Percentiles rank a stretch among this genome's conserved stretches.
Conservation (phyloP, 2,329 filamentous ascomycete genomes). For the Raffaelea deltoideospora region DNA sequence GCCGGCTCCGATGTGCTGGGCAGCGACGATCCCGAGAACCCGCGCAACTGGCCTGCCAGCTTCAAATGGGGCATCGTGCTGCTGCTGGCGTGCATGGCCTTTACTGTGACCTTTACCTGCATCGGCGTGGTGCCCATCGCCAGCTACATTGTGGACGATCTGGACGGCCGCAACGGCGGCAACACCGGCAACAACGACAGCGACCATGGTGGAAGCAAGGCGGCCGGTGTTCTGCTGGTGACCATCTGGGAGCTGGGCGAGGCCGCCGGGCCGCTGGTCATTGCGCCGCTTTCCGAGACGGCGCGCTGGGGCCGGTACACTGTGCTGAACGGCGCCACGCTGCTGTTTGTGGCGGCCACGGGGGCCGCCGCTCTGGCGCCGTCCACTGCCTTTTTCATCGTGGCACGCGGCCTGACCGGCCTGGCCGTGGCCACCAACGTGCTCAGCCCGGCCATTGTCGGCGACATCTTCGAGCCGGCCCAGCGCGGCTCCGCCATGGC, state of each 20-base stretch:
- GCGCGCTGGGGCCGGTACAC: conserved; percentile 33
- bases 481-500: conserved; percentile 39
- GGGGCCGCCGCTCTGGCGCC: conserved; percentile 20
- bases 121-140: conserved; percentile 40
- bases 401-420: conserved; percentile 52
- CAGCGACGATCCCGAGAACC: conserved; percentile 29
- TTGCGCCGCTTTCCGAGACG: conserved; percentile 48
- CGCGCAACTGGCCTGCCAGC: conserved; percentile 32
- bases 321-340: conserved; percentile 37
- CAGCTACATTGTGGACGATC: conserved; percentile 32
- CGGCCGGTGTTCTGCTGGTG: conserved; percentile 44
- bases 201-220: conserved; percentile 24
- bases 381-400: conserved; percentile 43
- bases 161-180: conserved; percentile 18
- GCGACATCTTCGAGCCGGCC: conserved; percentile 43
- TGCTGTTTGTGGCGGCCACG: conserved; percentile 33
- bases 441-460: conserved; percentile 48
- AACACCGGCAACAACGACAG: conserved; percentile 15
- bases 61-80: conserved; percentile 40
- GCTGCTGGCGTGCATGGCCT: conserved; percentile 37
- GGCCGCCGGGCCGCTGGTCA: conserved; percentile 42
- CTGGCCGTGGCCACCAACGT: conserved; percentile 47
- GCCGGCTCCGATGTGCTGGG: no score
- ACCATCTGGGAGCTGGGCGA: conserved; percentile 58
- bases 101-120: conserved; percentile 45